Evolutionary conservation across 805 yeast species (phyloP), one percentile per base, ranked within the genome.

Genomic region (Candida adriatica): DNA sequence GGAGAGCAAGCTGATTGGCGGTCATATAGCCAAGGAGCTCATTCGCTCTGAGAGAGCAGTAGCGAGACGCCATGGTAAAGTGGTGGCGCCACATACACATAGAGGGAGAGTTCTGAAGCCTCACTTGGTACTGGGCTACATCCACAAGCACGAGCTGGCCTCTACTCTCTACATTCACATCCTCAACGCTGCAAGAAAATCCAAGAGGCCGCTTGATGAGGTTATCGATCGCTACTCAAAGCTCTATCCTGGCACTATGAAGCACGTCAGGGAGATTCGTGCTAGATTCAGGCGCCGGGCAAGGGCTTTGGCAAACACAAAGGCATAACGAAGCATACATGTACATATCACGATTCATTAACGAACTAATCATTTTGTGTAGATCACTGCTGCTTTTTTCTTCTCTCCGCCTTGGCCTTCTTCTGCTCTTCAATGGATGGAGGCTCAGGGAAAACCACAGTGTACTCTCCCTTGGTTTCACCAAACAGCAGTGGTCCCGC

Each of bases 401-500:
- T 36, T 28, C 35, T 39, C 11, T 42, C 35, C 20, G 27, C 22
- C 26, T 38, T 34, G 10, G 39, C 35, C 27, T 39, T 21, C 20
- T 36, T 29, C 7, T 21, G 20, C 20, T 38, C 34, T 9, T 34
- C 34, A 7, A 37, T 35, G 2, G 38, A 18, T 5, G 35, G 28
- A 5, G 51, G 43, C 17, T 30, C 22, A 13, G 52, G 45, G 34
- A 35, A 51, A 4, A 27, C 41, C 8, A 49, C 24, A 2, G 16
- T 10, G 4, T 46, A 17, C 15, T 46, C 49, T 13, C 61, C 61
- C 0, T 33, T 39, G 2, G 75, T 67, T 33, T 70, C 68, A 4
- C 95, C 96, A 55, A 64, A 82, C 0, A 75, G 53, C 41, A 90
- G 59, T 1, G 86, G 75, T 9, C 98, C 98, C 6, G 90, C 74